A percentile compares a stretch with the other conserved stretches of the same genome.
Evolutionary conservation across 2,329 filamentous ascomycete genomes (phyloP).

Genomic region (Aspergillus neoniger): DNA sequence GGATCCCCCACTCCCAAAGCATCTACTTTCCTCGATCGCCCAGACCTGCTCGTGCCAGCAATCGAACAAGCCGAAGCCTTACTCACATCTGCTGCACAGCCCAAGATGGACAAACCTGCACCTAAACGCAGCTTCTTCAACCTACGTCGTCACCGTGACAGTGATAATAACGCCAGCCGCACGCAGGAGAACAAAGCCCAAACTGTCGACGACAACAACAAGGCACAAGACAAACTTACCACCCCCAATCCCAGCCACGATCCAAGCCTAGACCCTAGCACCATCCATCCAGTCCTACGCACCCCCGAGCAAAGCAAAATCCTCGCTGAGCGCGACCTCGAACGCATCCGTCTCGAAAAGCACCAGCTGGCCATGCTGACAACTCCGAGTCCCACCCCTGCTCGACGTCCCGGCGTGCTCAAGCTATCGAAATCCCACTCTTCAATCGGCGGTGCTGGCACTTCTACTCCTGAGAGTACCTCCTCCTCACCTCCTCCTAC

Average conservation of each 20-base stretch:
- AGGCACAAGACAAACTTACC: too few species aligned
- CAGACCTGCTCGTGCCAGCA: conserved; percentile 8
- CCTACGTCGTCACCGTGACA: conserved; percentile 13
- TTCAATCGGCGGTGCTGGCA: neutral
- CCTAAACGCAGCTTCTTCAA: conserved; percentile 16
- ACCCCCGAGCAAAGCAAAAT: conserved; percentile 10
- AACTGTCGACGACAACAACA: too few species aligned
- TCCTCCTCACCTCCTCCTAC: too few species aligned
- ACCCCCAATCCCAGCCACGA: too few species aligned
- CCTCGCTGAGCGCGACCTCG: conserved; percentile 10
- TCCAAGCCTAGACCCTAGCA: conserved; percentile 4
- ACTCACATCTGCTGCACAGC: neutral
- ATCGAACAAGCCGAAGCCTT: conserved; percentile 6
- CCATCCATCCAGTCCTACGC: conserved; percentile 16
- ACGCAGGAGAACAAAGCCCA: conserved; percentile 7
- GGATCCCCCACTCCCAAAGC: conserved; percentile 7
- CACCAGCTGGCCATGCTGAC: neutral
- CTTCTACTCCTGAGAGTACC: too few species aligned
- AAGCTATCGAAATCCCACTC: neutral
- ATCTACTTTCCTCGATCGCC: conserved; percentile 4
- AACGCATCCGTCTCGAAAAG: neutral
- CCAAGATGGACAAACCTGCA: conserved; percentile 7
- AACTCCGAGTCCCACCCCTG: neutral
- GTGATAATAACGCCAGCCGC: conserved; percentile 12
- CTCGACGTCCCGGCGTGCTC: neutral